These are phyloP conservation scores for Colletotrichum musicola DNA, from an alignment of 2,329 filamentous ascomycete species.

Conservation along the genomic window DNA sequence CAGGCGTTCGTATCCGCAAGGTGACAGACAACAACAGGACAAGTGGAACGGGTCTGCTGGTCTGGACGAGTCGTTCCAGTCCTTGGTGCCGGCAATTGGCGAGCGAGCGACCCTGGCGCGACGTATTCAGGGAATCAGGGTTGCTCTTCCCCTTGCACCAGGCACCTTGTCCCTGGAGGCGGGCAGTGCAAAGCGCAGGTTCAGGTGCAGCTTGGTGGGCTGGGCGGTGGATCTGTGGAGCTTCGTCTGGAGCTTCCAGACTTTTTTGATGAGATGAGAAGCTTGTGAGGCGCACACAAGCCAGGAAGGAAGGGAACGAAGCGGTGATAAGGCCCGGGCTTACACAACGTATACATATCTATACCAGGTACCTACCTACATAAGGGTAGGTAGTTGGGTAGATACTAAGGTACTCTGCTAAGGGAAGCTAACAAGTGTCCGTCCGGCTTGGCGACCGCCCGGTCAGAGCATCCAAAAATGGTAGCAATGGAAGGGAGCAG, in stretches of 20 bases:
- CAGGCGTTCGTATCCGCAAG: too few relatives aligned
- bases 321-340: too few relatives aligned
- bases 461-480: conserved; percentile 19
- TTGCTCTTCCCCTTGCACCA: conserved; percentile 19
- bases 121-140: conserved; percentile 8
- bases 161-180: conserved; percentile 6
- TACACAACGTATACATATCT: too few relatives aligned
- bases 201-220: conserved; percentile 21
- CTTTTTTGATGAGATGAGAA: too few relatives aligned
- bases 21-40: too few relatives aligned
- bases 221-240: conserved; percentile 30
- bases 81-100: conserved; percentile 27
- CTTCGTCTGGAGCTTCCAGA: conserved; percentile 14
- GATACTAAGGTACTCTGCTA: too few relatives aligned
- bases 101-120: not conserved
- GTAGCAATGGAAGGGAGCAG: conserved; percentile 1
- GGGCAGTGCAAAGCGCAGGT: conserved; percentile 30
- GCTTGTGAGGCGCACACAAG: too few relatives aligned
- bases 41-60: too few relatives aligned
- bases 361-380: too few relatives aligned
- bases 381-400: too few relatives aligned
- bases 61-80: too few relatives aligned
- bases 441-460: conserved; percentile 25
- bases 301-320: too few relatives aligned
- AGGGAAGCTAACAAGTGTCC: not conserved